A percentile compares a stretch with the other conserved stretches of the same genome.
phyloP scores from a whole-genome alignment of 1,284 basidiomycete genomes.

The Anthracocystis walkeri region DNA sequence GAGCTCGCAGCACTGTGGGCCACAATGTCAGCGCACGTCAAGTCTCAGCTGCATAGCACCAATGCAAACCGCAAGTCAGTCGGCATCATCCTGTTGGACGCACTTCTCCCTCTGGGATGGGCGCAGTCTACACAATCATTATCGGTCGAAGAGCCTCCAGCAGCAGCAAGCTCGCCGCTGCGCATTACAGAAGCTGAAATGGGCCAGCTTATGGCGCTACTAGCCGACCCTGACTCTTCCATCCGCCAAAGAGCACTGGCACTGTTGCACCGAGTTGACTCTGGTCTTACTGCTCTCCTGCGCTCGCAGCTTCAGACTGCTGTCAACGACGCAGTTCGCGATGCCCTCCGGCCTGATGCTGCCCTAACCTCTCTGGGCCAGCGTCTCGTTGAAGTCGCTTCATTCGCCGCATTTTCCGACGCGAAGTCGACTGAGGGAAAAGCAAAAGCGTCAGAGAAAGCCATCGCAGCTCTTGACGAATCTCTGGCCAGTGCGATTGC shows the following conservation, averaged over 20 bases:
- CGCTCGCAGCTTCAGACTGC: slow-evolving; percentile 27
- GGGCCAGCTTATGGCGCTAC: slow-evolving; percentile 36
- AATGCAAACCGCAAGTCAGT: slow-evolving; percentile 44
- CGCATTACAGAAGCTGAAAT: slow-evolving; percentile 29
- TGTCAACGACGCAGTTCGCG: slow-evolving; percentile 5
- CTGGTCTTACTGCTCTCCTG: slow-evolving; percentile 15
- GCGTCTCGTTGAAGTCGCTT: slow-evolving; percentile 23
- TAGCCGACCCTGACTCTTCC: slow-evolving; percentile 28
- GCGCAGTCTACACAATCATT: background rate
- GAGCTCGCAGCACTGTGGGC: slow-evolving; percentile 32
- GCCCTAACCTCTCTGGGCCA: background rate
- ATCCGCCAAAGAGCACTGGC: slow-evolving; percentile 23
- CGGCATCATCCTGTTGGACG: slow-evolving; percentile 26
- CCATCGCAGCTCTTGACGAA: slow-evolving; percentile 1
- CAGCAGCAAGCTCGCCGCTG: slow-evolving; percentile 8
- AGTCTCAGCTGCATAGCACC: slow-evolving; percentile 32
- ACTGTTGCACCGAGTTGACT: slow-evolving; percentile 33
- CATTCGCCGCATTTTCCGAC: slow-evolving; percentile 12
- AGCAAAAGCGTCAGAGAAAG: background rate
- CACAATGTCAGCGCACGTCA: slow-evolving; percentile 23
- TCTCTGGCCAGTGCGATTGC: slow-evolving; percentile 14
- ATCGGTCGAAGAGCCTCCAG: background rate
- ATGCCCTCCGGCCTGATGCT: background rate
- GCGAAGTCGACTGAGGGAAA: too few relatives aligned
- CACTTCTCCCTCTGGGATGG: slow-evolving; percentile 36